phyloP scores from a whole-genome alignment of 139 green algal species.

The Chlamydomonas eustigma region DNA sequence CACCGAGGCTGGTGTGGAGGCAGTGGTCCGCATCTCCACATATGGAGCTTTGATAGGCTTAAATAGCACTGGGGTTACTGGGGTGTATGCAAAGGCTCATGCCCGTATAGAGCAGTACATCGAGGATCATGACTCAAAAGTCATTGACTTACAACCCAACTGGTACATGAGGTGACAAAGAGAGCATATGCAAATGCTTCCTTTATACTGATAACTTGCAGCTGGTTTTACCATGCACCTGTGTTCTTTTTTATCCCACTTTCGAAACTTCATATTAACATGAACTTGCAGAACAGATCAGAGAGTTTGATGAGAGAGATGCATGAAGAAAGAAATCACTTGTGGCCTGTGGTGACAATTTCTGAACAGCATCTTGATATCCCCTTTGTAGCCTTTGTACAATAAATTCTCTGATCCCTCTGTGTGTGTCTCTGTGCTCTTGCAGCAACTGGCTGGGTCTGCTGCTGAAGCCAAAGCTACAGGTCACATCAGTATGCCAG shows the following conservation, averaged over 20 bases:
- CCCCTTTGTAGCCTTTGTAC: too few relatives aligned
- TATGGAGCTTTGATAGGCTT: too few relatives aligned
- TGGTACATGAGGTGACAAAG: slow-evolving; percentile 13
- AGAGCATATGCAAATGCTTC: not conserved
- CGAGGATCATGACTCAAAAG: slow-evolving; percentile 8
- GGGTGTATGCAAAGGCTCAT: not conserved
- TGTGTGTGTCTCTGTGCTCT: not conserved
- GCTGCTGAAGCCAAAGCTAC: not conserved
- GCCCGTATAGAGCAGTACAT: slow-evolving; percentile 14
- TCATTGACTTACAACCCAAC: slow-evolving; percentile 6
- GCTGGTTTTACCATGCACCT: not conserved
- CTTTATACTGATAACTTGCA: not conserved
- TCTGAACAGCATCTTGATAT: too few relatives aligned
- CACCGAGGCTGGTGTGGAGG: too few relatives aligned
- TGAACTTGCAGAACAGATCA: too few relatives aligned
- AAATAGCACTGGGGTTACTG: too few relatives aligned
- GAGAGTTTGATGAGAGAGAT: too few relatives aligned
- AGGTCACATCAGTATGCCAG: not conserved
- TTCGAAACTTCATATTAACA: too few relatives aligned
- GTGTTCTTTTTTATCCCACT: not conserved
- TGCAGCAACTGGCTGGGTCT: slow-evolving; percentile 9
- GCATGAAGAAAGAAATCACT: too few relatives aligned
- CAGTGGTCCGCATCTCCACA: too few relatives aligned
- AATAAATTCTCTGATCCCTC: not conserved
- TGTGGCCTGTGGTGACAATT: too few relatives aligned